Base-by-base conservation (phyloP, 225 moss, liverwort and hornwort species). In the Marchantia polymorpha region DNA sequence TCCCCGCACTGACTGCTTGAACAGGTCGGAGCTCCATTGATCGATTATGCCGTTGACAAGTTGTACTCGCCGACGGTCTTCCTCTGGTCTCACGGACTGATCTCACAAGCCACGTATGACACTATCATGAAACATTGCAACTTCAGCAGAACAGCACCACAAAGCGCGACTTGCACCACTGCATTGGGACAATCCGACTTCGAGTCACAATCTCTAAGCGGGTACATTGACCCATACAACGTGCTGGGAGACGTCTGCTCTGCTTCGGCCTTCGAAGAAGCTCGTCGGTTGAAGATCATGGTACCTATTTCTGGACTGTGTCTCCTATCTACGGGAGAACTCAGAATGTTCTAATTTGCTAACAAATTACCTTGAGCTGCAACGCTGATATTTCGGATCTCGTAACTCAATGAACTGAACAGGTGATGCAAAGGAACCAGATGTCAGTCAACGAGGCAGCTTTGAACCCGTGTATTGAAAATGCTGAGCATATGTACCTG, bases 1-100 rank as follows among this genome's bases (percentile, higher is more conserved):
- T 65, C 11, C 5, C 25, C 10, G n/a, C n/a, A n/a, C n/a, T 26
- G 19, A 15, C 29, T 26, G 56, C 31, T 30, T 31, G 55, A 75
- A 67, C 74, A 83, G 83, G 7, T 75, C 13, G 83, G 83, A 31
- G 69, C 78, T 68, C 83, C 83, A 14, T 20, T 83, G 31, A 27
- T 83, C 11, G 83, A 83, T 31, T 2, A 12, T 4, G 14, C 0
- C 9, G 68, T 68, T 2, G 83, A 83, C 66, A 5, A 19, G 0
- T 13, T 7, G 7, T 74, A 67, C 60, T 50, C 69, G 12, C 31
- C 8, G 2, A 4, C 5, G 13, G 79, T 67, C 39, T 83, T 47
- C 49, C 66, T 58, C 48, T 83, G 83, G 83, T 48, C 67, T 1
- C 79, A 83, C 46, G 83, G 83, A 53, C 78, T 83, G 54, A 1